phyloP scores from a whole-genome alignment of 345 rosid species.

The Salix arbutifolia region DNA sequence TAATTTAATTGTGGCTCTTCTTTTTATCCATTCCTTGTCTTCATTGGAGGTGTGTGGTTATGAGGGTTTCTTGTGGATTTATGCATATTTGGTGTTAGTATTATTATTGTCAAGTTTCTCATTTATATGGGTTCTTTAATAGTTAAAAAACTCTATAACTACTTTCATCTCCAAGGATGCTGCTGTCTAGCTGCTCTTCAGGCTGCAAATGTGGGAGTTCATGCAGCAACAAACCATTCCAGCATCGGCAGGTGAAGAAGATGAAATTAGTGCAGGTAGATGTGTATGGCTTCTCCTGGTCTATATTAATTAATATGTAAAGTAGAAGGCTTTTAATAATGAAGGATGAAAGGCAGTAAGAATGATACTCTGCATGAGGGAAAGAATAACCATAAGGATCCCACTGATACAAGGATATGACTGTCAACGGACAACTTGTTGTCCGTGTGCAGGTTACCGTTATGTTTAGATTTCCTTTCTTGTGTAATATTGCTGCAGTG shows the following conservation, averaged over 20 bases:
- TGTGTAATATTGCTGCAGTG: too few relatives aligned
- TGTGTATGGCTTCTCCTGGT: conserved; percentile 9
- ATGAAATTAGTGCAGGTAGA: conserved; percentile 84
- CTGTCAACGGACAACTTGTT: too few relatives aligned
- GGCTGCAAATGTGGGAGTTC: conserved; percentile 82
- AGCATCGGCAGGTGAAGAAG: conserved; percentile 76
- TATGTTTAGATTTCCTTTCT: too few relatives aligned
- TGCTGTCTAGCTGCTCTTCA: conserved; percentile 87
- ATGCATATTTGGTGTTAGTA: not conserved
- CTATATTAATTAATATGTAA: not conserved
- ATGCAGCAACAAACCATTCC: conserved; percentile 91
- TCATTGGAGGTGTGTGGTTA: not conserved
- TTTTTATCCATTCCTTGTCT: not conserved
- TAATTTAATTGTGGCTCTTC: not conserved
- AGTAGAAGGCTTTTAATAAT: not conserved
- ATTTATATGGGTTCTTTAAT: conserved; percentile 5
- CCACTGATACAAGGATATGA: not conserved
- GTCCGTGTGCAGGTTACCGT: too few relatives aligned
- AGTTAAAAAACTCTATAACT: not conserved
- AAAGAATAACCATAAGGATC: not conserved
- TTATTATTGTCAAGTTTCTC: not conserved
- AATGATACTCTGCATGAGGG: not conserved
- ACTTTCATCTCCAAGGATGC: conserved; percentile 53
- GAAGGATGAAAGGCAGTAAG: not conserved
- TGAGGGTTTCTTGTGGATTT: not conserved